Percentiles rank a stretch among this genome's conserved stretches.
Conservation (phyloP, 108 stramenopile genomes). For the Nannochloropsis gaditana region DNA sequence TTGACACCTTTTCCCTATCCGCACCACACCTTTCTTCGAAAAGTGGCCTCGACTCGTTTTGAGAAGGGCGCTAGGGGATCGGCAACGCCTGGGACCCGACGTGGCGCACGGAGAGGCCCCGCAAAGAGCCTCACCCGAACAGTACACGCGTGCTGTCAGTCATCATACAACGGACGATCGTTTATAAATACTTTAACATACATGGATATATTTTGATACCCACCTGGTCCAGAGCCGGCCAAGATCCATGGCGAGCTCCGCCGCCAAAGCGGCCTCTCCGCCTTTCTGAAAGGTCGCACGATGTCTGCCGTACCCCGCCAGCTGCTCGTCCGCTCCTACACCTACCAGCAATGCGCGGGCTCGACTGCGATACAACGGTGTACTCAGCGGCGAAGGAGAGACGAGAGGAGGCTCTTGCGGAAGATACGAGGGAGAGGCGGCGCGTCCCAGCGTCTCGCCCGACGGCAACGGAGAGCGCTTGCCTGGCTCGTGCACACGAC, state of each 20-base stretch:
- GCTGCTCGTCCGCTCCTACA: conserved; percentile 92
- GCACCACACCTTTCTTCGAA: not conserved
- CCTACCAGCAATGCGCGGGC: conserved; percentile 68
- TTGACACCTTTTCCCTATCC: conserved; percentile 20
- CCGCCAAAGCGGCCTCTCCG: conserved; percentile 53
- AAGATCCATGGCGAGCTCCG: conserved; percentile 74
- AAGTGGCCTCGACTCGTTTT: conserved; percentile 5
- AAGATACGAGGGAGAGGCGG: not conserved
- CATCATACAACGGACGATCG: not conserved
- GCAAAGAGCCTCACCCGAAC: no score
- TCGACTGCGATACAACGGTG: not conserved
- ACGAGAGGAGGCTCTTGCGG: not conserved
- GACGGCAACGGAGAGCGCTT: not conserved
- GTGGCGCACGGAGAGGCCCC: no score
- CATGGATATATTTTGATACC: not conserved
- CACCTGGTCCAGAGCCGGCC: conserved; percentile 79
- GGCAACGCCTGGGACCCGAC: conserved; percentile 12
- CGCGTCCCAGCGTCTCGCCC: not conserved
- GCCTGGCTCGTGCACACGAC: not conserved
- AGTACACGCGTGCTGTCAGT: no score
- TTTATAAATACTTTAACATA: not conserved
- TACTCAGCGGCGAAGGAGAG: not conserved
- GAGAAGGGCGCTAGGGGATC: not conserved
- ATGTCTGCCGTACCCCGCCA: conserved; percentile 94
- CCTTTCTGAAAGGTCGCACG: conserved; percentile 68